Evolutionary conservation across 768 basidiomycete genomes (phyloP).

Genomic region (Auriscalpium microsporum): DNA sequence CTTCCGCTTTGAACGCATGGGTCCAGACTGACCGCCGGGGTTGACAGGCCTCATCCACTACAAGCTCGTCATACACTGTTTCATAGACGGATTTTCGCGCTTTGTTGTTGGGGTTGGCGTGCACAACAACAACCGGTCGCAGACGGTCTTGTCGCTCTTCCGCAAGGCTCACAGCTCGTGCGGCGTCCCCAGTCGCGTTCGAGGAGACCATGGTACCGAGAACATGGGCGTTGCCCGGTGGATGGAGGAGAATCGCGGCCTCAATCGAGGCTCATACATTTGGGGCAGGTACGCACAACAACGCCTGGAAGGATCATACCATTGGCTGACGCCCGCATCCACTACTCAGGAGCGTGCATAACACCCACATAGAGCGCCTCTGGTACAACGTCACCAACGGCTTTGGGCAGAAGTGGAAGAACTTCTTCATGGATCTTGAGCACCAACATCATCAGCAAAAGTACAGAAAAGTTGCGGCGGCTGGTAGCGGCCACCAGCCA

Average conservation of each 20-base stretch:
- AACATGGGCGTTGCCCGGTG: constrained; percentile 19
- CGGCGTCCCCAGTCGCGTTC: constrained; percentile 19
- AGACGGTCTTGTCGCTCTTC: constrained; percentile 18
- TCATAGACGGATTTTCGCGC: background rate
- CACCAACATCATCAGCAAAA: too few relatives aligned
- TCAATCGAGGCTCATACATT: constrained; percentile 19
- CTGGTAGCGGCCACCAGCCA: too few relatives aligned
- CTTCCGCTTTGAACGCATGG: background rate
- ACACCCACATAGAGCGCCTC: constrained; percentile 30
- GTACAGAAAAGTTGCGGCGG: too few relatives aligned
- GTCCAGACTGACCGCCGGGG: constrained; percentile 6
- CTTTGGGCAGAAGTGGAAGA: constrained; percentile 31
- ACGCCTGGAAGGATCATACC: too few relatives aligned
- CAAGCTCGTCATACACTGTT: background rate
- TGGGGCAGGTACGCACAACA: constrained; percentile 19
- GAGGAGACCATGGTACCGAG: constrained; percentile 21
- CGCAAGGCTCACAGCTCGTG: background rate
- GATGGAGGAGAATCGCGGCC: constrained; percentile 18
- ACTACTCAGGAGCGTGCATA: constrained; percentile 22
- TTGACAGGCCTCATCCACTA: constrained; percentile 11
- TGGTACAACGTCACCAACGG: constrained; percentile 31
- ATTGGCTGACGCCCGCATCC: background rate
- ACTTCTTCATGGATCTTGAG: constrained; percentile 43
- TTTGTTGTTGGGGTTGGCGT: constrained; percentile 17
- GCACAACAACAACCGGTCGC: constrained; percentile 5